Percentiles rank a stretch among this genome's conserved stretches.
Evolutionary conservation across 352 stramenopile species (phyloP).

Genomic region (Globisporangium spinosum): DNA sequence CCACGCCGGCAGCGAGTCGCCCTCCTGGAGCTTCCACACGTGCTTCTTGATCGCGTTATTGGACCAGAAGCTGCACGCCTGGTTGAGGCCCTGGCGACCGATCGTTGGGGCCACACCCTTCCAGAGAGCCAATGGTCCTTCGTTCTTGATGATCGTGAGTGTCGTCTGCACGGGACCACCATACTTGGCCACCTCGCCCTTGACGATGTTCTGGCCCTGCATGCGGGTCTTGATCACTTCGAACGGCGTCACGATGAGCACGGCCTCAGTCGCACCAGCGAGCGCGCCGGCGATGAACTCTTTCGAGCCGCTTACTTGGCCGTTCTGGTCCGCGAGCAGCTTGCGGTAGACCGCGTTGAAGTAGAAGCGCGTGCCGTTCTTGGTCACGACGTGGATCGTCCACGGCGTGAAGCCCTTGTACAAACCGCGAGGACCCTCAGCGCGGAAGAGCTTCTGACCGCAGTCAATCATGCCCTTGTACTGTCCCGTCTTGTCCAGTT

Average conservation of each 20-base stretch:
- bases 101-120: conserved; percentile 96
- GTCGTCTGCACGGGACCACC: conserved; percentile 90
- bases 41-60: conserved; percentile 94
- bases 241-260: conserved; percentile 96
- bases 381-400: conserved; percentile 87
- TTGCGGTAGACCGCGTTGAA: conserved; percentile 85
- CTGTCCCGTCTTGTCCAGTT: conserved; percentile 83
- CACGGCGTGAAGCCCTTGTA: conserved; percentile 89
- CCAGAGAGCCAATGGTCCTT: conserved; percentile 93
- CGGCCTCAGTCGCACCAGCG: conserved; percentile 93
- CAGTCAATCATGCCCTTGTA: conserved; percentile 88
- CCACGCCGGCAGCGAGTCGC: conserved; percentile 88
- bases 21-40: conserved; percentile 83
- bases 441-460: conserved; percentile 71
- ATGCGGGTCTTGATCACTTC: conserved; percentile 98
- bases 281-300: conserved; percentile 89
- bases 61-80: conserved; percentile 97
- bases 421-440: conserved; percentile 72
- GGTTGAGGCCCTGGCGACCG: conserved; percentile 96
- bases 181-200: conserved; percentile 84
- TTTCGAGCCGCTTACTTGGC: conserved; percentile 73
- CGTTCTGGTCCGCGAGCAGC: conserved; percentile 71
- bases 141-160: conserved; percentile 89
- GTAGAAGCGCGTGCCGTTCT: conserved; percentile 90
- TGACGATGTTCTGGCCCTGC: conserved; percentile 90